Evolutionary conservation across 192 early-diverging fungal species (phyloP).

Genomic region (Mortierella alpina): DNA sequence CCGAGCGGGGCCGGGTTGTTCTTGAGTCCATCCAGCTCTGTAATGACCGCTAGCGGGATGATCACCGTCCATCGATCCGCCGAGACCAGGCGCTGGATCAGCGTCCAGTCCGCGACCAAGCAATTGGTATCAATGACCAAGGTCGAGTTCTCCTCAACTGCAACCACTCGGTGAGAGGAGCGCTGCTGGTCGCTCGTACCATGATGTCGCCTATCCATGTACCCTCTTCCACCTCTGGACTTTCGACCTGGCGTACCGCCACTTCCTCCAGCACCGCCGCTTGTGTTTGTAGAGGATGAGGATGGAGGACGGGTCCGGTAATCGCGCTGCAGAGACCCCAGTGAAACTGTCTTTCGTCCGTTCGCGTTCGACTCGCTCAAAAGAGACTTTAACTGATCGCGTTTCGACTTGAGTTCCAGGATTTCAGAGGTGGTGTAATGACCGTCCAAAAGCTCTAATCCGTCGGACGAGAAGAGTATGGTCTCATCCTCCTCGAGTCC

Average conservation of each 20-base stretch:
- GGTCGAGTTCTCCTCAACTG: constrained; percentile 50
- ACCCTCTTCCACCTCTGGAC: constrained; percentile 10
- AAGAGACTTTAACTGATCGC: constrained; percentile 40
- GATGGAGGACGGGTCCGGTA: constrained; percentile 4
- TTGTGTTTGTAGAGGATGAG: not conserved
- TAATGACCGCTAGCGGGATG: constrained; percentile 66
- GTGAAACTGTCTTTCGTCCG: constrained; percentile 9
- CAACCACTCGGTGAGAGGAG: constrained; percentile 27
- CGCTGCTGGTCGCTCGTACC: not conserved
- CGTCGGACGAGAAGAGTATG: constrained; percentile 13
- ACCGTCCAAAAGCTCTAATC: constrained; percentile 4
- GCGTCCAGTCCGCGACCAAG: constrained; percentile 61
- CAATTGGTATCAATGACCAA: constrained; percentile 71
- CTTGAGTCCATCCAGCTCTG: constrained; percentile 66
- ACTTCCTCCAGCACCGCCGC: not conserved
- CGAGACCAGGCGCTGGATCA: constrained; percentile 55
- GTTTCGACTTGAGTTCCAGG: constrained; percentile 47
- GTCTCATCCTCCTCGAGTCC: constrained; percentile 42
- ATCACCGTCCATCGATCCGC: constrained; percentile 62
- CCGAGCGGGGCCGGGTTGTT: constrained; percentile 64
- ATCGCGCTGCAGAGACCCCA: constrained; percentile 25
- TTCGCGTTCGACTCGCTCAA: constrained; percentile 32
- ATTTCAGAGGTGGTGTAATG: constrained; percentile 29
- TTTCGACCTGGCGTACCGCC: constrained; percentile 7
- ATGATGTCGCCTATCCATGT: constrained; percentile 9